Percentiles rank a stretch among this genome's conserved stretches.
Evolutionary conservation across 2,329 filamentous ascomycete species (phyloP).

Genomic region (Fusarium sp.): DNA sequence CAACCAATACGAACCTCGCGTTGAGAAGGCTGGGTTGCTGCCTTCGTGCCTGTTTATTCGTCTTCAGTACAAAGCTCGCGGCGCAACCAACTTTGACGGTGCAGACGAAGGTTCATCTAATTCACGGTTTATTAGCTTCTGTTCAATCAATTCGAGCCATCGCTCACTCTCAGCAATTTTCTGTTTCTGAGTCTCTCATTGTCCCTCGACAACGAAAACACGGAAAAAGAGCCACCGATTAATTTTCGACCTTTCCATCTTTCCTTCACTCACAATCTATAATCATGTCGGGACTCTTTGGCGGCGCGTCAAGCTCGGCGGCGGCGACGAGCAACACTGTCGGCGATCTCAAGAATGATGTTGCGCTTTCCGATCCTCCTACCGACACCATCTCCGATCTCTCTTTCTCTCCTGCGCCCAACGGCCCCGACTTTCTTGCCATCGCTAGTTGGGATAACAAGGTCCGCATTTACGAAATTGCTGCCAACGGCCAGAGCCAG

Average conservation of each 20-base stretch:
- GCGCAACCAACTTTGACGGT: slow-evolving; percentile 26
- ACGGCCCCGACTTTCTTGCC: slow-evolving; percentile 78
- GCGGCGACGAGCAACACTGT: slow-evolving; percentile 75
- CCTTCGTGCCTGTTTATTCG: slow-evolving; percentile 45
- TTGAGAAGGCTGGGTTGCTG: slow-evolving; percentile 45
- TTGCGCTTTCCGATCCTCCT: slow-evolving; percentile 80
- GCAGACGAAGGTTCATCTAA: not conserved
- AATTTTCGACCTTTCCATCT: slow-evolving; percentile 12
- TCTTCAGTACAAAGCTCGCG: slow-evolving; percentile 38
- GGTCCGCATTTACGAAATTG: slow-evolving; percentile 95
- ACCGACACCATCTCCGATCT: slow-evolving; percentile 92
- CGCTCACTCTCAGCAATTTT: not conserved
- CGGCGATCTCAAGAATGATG: slow-evolving; percentile 91
- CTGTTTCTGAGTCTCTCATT: not conserved
- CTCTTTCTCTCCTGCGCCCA: slow-evolving; percentile 76
- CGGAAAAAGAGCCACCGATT: slow-evolving; percentile 12
- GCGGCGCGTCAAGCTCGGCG: slow-evolving; percentile 57
- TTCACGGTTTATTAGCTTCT: not conserved
- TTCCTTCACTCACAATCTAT: slow-evolving; percentile 8
- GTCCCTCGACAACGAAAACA: not conserved
- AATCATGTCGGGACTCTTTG: slow-evolving; percentile 74
- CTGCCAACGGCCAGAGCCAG: slow-evolving; percentile 78
- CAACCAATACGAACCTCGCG: slow-evolving; percentile 45
- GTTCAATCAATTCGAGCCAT: not conserved
- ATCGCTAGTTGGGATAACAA: slow-evolving; percentile 98